Conservation (phyloP, 2,329 filamentous ascomycete species). For the Ascochyta viciae-villosae region DNA sequence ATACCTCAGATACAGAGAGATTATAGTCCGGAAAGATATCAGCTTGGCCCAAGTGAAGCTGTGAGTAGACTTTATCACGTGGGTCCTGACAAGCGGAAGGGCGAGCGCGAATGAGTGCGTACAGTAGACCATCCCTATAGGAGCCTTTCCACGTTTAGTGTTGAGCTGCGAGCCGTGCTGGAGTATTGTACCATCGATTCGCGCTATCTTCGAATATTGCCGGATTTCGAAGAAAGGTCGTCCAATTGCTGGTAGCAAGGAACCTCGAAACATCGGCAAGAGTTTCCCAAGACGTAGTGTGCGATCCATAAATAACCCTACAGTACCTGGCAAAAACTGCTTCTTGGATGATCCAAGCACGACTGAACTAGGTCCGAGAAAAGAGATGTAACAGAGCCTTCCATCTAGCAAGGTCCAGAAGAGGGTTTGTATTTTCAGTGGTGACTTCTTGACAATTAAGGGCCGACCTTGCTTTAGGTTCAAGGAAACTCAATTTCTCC, state of each 20-base stretch:
- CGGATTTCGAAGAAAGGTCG: conserved; percentile 2
- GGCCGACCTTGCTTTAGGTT: background rate
- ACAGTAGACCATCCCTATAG: conserved; percentile 18
- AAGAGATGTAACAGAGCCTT: conserved; percentile 16
- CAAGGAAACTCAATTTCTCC: background rate
- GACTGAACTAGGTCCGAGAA: conserved; percentile 20
- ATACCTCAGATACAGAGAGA: conserved; percentile 13
- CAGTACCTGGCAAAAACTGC: conserved; percentile 16
- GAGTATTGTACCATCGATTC: conserved; percentile 9
- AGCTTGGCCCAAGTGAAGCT: conserved; percentile 19
- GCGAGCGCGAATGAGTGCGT: conserved; percentile 23
- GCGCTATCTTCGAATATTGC: background rate
- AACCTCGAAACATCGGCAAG: conserved; percentile 13
- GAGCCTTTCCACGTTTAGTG: conserved; percentile 9
- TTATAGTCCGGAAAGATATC: conserved; percentile 20
- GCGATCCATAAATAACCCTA: conserved; percentile 18
- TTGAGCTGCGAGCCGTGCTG: conserved; percentile 16
- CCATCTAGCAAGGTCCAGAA: conserved; percentile 12
- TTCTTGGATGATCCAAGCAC: conserved; percentile 25
- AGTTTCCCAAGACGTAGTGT: conserved; percentile 14
- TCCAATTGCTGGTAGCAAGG: conserved; percentile 20
- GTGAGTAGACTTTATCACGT: conserved; percentile 29
- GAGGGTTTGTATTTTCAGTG: background rate
- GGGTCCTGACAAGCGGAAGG: conserved; percentile 19
- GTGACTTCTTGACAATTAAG: conserved; percentile 10